phyloP scores from a whole-genome alignment of 2,329 filamentous ascomycete species.

The Aspergillus japonicus region DNA sequence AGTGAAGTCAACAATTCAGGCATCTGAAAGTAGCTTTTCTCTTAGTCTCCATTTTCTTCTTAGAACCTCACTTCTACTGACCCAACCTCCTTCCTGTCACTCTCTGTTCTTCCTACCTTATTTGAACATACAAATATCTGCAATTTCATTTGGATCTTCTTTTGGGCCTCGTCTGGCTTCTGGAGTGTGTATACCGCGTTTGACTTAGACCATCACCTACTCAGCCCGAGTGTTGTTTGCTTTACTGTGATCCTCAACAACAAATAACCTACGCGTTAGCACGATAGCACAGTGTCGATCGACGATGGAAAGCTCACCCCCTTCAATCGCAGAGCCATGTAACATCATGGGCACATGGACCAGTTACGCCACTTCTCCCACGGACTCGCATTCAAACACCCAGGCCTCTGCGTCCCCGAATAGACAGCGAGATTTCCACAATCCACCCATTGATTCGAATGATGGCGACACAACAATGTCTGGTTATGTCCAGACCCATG shows the following conservation, averaged over 20 bases:
- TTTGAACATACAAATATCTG: too few species aligned
- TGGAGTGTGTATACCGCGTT: too few species aligned
- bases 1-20: not conserved
- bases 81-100: not conserved
- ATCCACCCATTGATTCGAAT: not conserved
- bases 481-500: not conserved
- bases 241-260: too few species aligned
- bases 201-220: too few species aligned
- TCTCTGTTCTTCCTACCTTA: not conserved
- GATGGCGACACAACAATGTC: not conserved
- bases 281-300: not conserved
- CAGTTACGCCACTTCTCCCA: not conserved
- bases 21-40: not conserved
- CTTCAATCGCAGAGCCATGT: not conserved
- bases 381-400: not conserved
- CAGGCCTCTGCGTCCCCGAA: not conserved
- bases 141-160: too few species aligned
- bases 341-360: not conserved
- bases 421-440: not conserved
- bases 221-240: too few species aligned
- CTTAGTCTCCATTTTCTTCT: not conserved
- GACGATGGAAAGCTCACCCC: not conserved
- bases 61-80: not conserved
- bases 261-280: not conserved
- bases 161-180: too few species aligned